Conservation (phyloP, 2,329 filamentous ascomycete species). For the Verticillium alfalfae region DNA sequence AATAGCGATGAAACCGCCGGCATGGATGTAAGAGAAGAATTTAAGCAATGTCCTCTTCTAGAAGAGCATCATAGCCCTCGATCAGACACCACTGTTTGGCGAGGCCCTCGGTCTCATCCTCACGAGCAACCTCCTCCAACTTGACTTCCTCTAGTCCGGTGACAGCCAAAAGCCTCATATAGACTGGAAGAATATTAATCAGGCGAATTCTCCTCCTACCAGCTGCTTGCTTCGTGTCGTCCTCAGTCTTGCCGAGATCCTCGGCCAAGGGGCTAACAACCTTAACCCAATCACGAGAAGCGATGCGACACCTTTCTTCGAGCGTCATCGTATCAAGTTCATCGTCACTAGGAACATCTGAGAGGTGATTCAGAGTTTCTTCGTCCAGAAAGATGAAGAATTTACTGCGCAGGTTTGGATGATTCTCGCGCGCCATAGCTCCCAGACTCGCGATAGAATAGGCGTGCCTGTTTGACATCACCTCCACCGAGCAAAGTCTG, state of each 20-base stretch:
- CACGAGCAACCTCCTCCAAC: background rate
- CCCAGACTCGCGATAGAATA: background rate
- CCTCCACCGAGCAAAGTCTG: constrained; percentile 1
- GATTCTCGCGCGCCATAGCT: background rate
- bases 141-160: background rate
- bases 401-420: background rate
- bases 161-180: background rate
- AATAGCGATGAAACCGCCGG: too few species aligned
- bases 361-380: constrained; percentile 3
- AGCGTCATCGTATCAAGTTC: constrained; percentile 4
- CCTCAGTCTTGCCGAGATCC: background rate
- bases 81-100: background rate
- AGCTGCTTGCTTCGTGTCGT: background rate
- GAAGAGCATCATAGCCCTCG: background rate
- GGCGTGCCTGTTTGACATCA: background rate
- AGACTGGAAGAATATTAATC: background rate
- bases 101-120: background rate
- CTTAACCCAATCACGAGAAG: constrained; percentile 5
- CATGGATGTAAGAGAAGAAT: too few species aligned
- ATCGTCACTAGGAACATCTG: constrained; percentile 1
- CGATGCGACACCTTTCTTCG: background rate
- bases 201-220: background rate
- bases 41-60: too few species aligned
- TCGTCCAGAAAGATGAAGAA: constrained; percentile 6
- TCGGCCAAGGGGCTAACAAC: background rate